A percentile compares a stretch with the other conserved stretches of the same genome.
Evolutionary conservation across 768 basidiomycete genomes (phyloP).

Genomic region (Cystofilobasidium macerans): DNA sequence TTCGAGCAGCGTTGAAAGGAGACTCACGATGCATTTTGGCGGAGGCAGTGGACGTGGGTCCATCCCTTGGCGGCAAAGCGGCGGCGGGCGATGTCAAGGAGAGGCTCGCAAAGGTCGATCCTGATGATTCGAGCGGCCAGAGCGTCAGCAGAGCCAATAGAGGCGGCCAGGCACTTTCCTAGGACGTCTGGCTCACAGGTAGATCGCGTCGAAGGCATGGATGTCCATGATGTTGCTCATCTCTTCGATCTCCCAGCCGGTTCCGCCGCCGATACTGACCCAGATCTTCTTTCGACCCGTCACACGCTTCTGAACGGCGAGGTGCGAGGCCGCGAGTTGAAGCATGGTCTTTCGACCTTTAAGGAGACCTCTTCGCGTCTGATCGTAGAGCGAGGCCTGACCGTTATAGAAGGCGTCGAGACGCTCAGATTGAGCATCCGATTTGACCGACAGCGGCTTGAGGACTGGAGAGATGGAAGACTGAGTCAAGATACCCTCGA

Average conservation of each 20-base stretch:
- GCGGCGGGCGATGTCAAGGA: constrained; percentile 58
- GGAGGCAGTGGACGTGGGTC: constrained; percentile 60
- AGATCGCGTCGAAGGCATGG: constrained; percentile 54
- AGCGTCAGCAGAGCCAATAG: not conserved
- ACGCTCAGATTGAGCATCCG: constrained; percentile 34
- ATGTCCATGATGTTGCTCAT: constrained; percentile 54
- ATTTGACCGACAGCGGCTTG: constrained; percentile 17
- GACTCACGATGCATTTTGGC: constrained; percentile 53
- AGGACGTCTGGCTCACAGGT: constrained; percentile 39
- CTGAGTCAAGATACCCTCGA: too few species aligned
- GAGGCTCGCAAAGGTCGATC: constrained; percentile 60
- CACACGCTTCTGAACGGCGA: constrained; percentile 41
- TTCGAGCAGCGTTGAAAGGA: not conserved
- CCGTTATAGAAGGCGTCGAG: constrained; percentile 50
- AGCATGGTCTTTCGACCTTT: constrained; percentile 65
- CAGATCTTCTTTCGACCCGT: constrained; percentile 5
- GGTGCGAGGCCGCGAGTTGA: constrained; percentile 53
- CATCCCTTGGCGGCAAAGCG: constrained; percentile 58
- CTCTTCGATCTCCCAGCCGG: constrained; percentile 57
- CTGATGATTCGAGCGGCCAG: not conserved
- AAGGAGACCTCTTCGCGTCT: constrained; percentile 51
- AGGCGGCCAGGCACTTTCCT: too few species aligned
- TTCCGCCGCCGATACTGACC: constrained; percentile 66
- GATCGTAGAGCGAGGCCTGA: constrained; percentile 63
- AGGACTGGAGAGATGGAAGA: too few species aligned